phyloP scores from a whole-genome alignment of 768 basidiomycete species.

The Macrolepiota fuliginosa region DNA sequence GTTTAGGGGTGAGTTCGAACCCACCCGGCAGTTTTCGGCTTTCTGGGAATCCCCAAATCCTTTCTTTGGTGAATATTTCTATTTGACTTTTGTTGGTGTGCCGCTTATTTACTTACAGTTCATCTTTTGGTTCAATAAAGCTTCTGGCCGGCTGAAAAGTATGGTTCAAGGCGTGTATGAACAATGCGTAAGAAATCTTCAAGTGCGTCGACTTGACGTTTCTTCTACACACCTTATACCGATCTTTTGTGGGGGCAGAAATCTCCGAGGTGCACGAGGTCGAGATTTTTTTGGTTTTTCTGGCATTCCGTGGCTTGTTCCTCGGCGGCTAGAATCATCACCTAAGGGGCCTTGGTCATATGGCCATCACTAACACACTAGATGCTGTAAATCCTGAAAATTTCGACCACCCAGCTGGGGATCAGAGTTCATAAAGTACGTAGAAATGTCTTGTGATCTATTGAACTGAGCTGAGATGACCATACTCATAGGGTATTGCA shows the following conservation, averaged over 20 bases:
- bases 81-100: neutral
- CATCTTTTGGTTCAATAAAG: neutral
- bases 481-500: neutral
- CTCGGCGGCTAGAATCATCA: neutral
- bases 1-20: neutral
- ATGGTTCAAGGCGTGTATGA: neutral
- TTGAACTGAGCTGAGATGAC: too few species aligned
- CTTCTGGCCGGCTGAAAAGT: neutral
- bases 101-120: neutral
- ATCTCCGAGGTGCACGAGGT: neutral
- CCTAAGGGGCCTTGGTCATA: neutral
- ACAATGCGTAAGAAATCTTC: neutral
- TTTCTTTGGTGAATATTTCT: neutral
- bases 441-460: neutral
- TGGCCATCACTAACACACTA: neutral
- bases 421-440: neutral
- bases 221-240: neutral
- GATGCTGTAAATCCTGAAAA: neutral
- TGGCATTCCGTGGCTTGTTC: neutral
- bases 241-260: neutral
- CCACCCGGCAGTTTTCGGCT: neutral
- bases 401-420: neutral
- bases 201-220: neutral
- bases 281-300: neutral
- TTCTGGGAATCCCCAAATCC: neutral